Base-by-base conservation (phyloP, 1,284 basidiomycete species). In the Sporisorium scitamineum region DNA sequence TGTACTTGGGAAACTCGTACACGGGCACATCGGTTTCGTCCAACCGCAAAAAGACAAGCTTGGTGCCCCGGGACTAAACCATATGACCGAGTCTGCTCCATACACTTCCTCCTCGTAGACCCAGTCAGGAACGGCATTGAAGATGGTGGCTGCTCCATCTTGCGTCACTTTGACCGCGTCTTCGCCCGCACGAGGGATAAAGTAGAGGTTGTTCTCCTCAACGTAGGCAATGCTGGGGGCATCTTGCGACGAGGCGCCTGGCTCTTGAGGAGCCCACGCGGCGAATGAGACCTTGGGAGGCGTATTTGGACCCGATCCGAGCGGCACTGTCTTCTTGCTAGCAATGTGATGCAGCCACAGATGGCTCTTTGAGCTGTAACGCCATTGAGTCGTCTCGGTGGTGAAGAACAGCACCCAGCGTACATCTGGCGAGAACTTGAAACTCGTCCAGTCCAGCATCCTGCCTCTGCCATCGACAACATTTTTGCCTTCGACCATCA, bases 101-200 rank as follows among this genome's bases (percentile, higher is more conserved):
- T 94, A 93, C 26, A 98, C 90, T 70, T 86, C 83, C 55, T 80
- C 78, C 56, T 83, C 81, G 51, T 84, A 83, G 14, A 81, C 82
- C 86, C 96, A 98, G 85, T 97, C 94, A 0, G 94, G 93, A 0
- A 97, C 92, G 7, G 95, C 96, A 81, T 98, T 92, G 88, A 98
- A 97, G 31, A 95, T 88, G 0, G 92, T 92, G 0, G 90, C 88
- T 50, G 92, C 93, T 0, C 95, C 96, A 24, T 91, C 91, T 1
- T 88, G 87, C 0, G 96, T 99, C 8, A 99, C 88, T 16, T 92
- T 90, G 52, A 95, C 90, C 89, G 90, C 52, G 88, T 41, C 47
- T n/a, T 64, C 52, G 14, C 63, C 63, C 0, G 62, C 61, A 1
- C 56, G 56, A 6, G 70, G 67, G 50, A 73, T 41, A 37, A 78